Conservation (phyloP, 2,329 filamentous ascomycete species). For the Botryotinia globosa region DNA sequence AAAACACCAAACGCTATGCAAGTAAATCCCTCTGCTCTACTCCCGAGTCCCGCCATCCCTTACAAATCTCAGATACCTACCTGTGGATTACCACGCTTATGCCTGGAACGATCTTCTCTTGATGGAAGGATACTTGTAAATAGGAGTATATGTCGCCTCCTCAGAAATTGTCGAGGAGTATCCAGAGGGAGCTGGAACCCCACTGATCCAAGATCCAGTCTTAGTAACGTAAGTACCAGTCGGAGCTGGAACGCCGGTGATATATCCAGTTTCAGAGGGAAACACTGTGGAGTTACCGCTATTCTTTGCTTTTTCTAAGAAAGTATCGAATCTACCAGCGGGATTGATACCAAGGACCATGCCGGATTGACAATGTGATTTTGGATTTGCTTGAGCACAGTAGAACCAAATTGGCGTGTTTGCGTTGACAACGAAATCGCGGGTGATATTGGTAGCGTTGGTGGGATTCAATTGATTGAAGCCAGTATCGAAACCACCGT, state of each 20-base stretch:
- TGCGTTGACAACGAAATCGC: not conserved
- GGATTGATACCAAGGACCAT: slow-evolving; percentile 16
- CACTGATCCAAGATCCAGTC: not conserved
- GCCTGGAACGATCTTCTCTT: not conserved
- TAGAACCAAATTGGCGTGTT: slow-evolving; percentile 1
- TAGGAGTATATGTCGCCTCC: not conserved
- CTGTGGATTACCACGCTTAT: not conserved
- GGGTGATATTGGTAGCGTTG: not conserved
- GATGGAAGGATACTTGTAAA: slow-evolving; percentile 1
- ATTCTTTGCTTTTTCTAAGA: not conserved
- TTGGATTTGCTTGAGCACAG: slow-evolving; percentile 1
- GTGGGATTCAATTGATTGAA: slow-evolving; percentile 11
- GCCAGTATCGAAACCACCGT: slow-evolving; percentile 63
- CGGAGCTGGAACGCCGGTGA: not conserved
- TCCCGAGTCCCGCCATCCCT: not conserved
- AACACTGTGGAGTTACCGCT: not conserved
- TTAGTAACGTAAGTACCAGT: not conserved
- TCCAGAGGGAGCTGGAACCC: not conserved
- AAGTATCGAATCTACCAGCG: not conserved
- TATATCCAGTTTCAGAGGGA: not conserved
- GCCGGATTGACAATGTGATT: not conserved
- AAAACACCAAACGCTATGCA: not conserved
- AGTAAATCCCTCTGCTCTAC: not conserved
- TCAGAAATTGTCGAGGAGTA: not conserved
- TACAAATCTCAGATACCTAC: fast-evolving